phyloP scores from a whole-genome alignment of 2,329 filamentous ascomycete species.

The Emergomyces orientalis region DNA sequence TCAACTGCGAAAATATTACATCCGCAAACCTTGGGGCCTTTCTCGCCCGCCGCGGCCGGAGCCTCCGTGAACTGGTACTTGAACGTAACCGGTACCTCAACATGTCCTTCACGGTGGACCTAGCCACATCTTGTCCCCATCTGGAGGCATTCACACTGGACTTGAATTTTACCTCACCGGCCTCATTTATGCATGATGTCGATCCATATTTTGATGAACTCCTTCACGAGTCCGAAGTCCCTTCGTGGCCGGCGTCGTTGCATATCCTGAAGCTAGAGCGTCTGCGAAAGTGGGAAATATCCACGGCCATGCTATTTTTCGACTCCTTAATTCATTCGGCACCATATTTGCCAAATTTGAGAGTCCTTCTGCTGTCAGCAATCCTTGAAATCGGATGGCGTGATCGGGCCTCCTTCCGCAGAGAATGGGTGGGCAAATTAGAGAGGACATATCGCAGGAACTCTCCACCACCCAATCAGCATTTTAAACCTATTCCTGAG shows the following conservation, averaged over 20 bases:
- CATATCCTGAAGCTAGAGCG: conserved; percentile 65
- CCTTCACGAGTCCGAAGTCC: conserved; percentile 50
- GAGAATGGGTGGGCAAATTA: conserved; percentile 65
- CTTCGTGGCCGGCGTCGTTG: conserved; percentile 68
- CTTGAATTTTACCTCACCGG: conserved; percentile 51
- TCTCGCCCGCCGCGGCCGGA: conserved; percentile 55
- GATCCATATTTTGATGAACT: conserved; percentile 65
- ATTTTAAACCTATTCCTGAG: background rate
- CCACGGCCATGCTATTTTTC: conserved; percentile 67
- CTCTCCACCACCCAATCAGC: conserved; percentile 16
- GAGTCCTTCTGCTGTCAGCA: conserved; percentile 61
- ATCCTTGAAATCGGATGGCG: conserved; percentile 75
- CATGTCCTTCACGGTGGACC: conserved; percentile 59
- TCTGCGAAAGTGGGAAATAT: conserved; percentile 62
- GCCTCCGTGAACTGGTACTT: conserved; percentile 59
- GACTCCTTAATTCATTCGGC: conserved; percentile 67
- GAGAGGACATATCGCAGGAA: conserved; percentile 41
- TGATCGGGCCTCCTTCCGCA: conserved; percentile 67
- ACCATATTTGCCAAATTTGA: conserved; percentile 54
- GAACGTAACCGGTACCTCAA: conserved; percentile 72
- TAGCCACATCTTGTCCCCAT: conserved; percentile 59
- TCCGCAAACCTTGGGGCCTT: conserved; percentile 58
- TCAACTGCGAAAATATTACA: conserved; percentile 68
- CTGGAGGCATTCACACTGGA: conserved; percentile 67
- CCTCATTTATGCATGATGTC: conserved; percentile 50